phyloP scores from a whole-genome alignment of 2,329 filamentous ascomycete species.

The Sarocladium brachiariae region DNA sequence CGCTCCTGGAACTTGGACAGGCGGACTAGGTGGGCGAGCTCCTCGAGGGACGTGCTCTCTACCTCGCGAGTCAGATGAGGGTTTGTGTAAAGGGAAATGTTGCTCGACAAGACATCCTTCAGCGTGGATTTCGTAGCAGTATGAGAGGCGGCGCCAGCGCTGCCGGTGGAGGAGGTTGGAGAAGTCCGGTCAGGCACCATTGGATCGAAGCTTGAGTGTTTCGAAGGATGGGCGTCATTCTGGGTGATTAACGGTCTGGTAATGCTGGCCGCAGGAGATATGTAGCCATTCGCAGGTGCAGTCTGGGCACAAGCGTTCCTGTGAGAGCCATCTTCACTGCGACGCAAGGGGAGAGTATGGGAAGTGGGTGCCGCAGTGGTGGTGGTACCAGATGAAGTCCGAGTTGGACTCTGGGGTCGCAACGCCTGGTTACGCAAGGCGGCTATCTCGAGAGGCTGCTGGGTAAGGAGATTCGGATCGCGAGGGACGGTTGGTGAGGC shows the following conservation, averaged over 20 bases:
- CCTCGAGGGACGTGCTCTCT: constrained; percentile 64
- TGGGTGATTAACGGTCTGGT: constrained; percentile 16
- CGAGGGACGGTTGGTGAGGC: constrained; percentile 1
- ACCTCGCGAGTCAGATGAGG: constrained; percentile 51
- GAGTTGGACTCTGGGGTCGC: constrained; percentile 46
- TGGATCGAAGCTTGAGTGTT: constrained; percentile 20
- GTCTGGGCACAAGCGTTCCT: constrained; percentile 22
- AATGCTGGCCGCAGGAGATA: not conserved
- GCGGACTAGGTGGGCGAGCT: constrained; percentile 71
- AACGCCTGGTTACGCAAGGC: constrained; percentile 36
- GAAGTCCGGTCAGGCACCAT: constrained; percentile 18
- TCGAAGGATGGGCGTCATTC: constrained; percentile 28
- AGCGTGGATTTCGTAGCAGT: constrained; percentile 41
- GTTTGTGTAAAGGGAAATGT: constrained; percentile 57
- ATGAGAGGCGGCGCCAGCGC: constrained; percentile 18
- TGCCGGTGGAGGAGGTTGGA: not conserved
- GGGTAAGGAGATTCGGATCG: not conserved
- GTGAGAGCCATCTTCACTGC: constrained; percentile 36
- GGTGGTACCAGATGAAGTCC: constrained; percentile 34
- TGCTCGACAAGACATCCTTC: constrained; percentile 35
- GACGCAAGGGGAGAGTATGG: constrained; percentile 35
- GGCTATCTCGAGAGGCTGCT: not conserved
- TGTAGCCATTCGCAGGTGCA: not conserved
- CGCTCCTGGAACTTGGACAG: constrained; percentile 76
- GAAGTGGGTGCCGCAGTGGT: constrained; percentile 15